Conservation (phyloP, 345 rosid genomes). For the Syzygium jambos region DNA sequence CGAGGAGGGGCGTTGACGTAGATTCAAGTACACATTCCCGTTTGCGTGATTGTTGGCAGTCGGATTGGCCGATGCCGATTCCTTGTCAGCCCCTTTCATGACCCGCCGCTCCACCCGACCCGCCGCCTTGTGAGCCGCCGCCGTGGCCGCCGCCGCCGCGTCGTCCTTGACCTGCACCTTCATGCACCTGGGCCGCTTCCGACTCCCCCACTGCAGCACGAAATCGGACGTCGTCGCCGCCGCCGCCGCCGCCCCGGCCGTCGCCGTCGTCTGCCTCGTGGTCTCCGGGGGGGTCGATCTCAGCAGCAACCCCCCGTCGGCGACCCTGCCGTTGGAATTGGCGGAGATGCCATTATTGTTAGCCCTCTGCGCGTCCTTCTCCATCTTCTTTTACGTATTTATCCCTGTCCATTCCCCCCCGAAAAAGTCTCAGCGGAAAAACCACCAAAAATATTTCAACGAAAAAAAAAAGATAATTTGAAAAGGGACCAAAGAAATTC, state of each 20-base stretch:
- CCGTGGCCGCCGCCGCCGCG: conserved; percentile 13
- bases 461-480: not conserved
- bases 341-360: conserved; percentile 6
- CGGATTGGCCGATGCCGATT: conserved; percentile 7
- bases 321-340: conserved; percentile 11
- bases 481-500: not conserved
- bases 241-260: conserved; percentile 2
- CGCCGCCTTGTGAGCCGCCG: conserved; percentile 22
- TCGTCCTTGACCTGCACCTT: conserved; percentile 53
- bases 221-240: conserved; percentile 35
- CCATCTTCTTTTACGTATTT: conserved; percentile 22
- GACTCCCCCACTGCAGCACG: conserved; percentile 63
- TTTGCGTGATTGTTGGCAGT: conserved; percentile 2
- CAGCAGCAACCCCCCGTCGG: conserved; percentile 14
- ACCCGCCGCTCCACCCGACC: conserved; percentile 48
- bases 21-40: conserved; percentile 30
- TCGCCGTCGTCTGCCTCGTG: conserved; percentile 13
- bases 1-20: conserved; percentile 44
- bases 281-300: conserved; percentile 28
- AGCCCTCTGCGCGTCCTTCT: conserved; percentile 28
- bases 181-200: conserved; percentile 72
- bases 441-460: not conserved
- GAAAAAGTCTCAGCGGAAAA: not conserved
- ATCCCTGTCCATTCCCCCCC: not conserved
- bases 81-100: conserved; percentile 28